phyloP scores from a whole-genome alignment of 2,329 filamentous ascomycete species.

The Exophiala xenobiotica region DNA sequence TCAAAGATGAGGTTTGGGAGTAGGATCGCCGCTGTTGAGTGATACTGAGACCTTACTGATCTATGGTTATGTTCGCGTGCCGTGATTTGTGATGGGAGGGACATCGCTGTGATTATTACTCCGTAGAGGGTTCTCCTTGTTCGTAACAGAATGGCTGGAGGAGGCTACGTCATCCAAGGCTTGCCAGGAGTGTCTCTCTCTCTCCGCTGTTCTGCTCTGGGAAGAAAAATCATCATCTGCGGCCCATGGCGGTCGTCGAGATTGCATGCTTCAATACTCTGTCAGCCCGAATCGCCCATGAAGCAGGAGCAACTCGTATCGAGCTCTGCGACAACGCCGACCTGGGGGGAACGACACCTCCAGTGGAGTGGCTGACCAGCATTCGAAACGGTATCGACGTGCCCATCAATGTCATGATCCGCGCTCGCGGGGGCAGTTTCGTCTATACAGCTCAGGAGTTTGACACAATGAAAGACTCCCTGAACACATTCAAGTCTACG shows the following conservation, averaged over 20 bases:
- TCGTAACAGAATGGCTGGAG: no score
- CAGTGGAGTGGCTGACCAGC: slow-evolving; percentile 31
- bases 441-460: slow-evolving; percentile 45
- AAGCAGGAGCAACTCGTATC: slow-evolving; percentile 50
- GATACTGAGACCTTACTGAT: no score
- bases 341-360: slow-evolving; percentile 46
- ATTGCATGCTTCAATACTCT: slow-evolving; percentile 13
- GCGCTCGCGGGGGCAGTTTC: slow-evolving; percentile 50
- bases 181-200: no score
- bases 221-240: no score
- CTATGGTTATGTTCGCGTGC: no score
- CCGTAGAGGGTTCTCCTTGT: no score
- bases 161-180: no score
- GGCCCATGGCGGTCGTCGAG: slow-evolving; percentile 9
- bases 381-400: slow-evolving; percentile 30
- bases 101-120: no score
- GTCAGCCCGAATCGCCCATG: slow-evolving; percentile 45
- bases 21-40: no score
- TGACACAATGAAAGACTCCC: slow-evolving; percentile 43
- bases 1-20: no score
- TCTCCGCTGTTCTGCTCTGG: no score
- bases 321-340: slow-evolving; percentile 49
- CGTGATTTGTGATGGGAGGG: no score
- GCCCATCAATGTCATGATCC: slow-evolving; percentile 55
- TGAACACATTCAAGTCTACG: slow-evolving; percentile 37